Conservation (phyloP, 148 eudicot species). For the Arctostaphylos glauca region DNA sequence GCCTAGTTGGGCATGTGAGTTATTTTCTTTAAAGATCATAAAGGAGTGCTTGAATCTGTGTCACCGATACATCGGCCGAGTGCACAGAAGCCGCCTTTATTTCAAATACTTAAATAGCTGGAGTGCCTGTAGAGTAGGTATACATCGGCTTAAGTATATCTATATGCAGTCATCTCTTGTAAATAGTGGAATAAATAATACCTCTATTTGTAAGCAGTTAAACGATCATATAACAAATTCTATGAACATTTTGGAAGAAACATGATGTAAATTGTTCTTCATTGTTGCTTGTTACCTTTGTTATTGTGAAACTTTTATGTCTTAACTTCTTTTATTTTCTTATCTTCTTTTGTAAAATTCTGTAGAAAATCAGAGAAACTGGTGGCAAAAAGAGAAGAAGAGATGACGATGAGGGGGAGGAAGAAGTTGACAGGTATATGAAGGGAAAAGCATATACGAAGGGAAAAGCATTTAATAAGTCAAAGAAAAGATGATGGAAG, state of each 20-base stretch:
- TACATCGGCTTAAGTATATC: background rate
- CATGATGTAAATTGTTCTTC: background rate
- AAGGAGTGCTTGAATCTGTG: background rate
- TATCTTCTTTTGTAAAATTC: background rate
- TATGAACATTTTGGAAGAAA: background rate
- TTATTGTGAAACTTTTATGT: background rate
- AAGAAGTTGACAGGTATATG: conserved; percentile 50
- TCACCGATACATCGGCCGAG: background rate
- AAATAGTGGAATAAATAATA: background rate
- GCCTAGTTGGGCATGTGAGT: background rate
- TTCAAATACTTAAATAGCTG: background rate
- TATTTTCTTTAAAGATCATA: background rate
- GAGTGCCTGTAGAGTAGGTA: background rate
- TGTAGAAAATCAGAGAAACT: conserved; percentile 66
- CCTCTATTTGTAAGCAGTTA: background rate
- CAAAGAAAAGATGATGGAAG: conserved; percentile 28
- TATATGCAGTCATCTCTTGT: background rate
- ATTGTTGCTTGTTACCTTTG: background rate
- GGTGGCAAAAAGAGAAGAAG: conserved; percentile 52
- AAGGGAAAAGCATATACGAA: conserved; percentile 41
- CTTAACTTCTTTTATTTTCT: background rate
- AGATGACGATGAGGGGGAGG: conserved; percentile 55
- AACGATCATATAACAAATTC: background rate
- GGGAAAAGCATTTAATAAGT: background rate
- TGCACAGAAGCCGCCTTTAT: background rate